Conservation (phyloP, 1,284 basidiomycete genomes). For the Moniliophthora roreri region DNA sequence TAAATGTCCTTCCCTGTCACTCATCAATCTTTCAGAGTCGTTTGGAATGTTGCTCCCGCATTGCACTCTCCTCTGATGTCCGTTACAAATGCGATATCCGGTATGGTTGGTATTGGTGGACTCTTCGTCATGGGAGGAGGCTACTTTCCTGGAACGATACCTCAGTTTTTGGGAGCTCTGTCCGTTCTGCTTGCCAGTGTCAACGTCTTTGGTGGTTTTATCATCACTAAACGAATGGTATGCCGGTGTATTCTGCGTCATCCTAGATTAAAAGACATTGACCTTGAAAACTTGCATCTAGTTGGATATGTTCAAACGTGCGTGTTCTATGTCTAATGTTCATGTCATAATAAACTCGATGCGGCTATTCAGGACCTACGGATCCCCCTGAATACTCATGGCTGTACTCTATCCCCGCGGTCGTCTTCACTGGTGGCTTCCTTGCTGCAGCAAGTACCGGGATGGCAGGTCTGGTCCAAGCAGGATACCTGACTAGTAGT, state of each 20-base stretch:
- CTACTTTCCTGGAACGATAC: slow-evolving; percentile 76
- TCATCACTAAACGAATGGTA: slow-evolving; percentile 80
- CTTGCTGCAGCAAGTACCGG: slow-evolving; percentile 78
- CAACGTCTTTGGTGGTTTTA: slow-evolving; percentile 83
- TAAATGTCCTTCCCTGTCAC: not conserved
- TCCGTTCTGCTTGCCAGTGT: slow-evolving; percentile 83
- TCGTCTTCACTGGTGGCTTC: slow-evolving; percentile 80
- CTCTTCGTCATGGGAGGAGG: slow-evolving; percentile 88
- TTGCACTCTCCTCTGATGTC: slow-evolving; percentile 84
- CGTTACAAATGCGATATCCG: slow-evolving; percentile 82
- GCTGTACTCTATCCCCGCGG: slow-evolving; percentile 76
- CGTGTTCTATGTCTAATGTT: slow-evolving; percentile 19
- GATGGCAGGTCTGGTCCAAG: slow-evolving; percentile 82
- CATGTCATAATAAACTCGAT: not conserved
- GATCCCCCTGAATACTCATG: slow-evolving; percentile 86
- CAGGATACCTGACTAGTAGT: slow-evolving; percentile 80
- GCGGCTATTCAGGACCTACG: slow-evolving; percentile 51
- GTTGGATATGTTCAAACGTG: slow-evolving; percentile 85
- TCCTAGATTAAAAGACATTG: not conserved
- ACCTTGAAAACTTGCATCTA: not conserved
- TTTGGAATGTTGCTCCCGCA: slow-evolving; percentile 86
- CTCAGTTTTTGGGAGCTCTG: slow-evolving; percentile 74
- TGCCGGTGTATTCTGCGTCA: slow-evolving; percentile 12
- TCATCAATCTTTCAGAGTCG: slow-evolving; percentile 48
- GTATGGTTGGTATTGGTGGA: slow-evolving; percentile 77